These are phyloP conservation scores for Ambrosiella beaveri DNA, from an alignment of 2,329 filamentous ascomycete species.

Conservation along the genomic window DNA sequence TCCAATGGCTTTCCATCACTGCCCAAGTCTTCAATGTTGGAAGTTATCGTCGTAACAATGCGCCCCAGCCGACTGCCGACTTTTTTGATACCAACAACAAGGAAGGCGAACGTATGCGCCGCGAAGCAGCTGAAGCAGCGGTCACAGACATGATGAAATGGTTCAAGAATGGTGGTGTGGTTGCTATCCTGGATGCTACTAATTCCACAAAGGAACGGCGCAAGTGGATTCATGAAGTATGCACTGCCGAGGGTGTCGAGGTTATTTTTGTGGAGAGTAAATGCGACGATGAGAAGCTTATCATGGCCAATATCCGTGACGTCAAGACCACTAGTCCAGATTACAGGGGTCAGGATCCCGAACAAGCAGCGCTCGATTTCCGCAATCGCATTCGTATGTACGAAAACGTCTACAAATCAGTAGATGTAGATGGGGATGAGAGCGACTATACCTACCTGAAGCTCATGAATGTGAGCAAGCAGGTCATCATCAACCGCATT, in stretches of 20 bases:
- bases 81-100: conserved; percentile 88
- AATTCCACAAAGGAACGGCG: conserved; percentile 85
- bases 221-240: conserved; percentile 76
- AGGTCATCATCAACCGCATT: conserved; percentile 96
- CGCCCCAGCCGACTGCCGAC: conserved; percentile 76
- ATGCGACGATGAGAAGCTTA: conserved; percentile 86
- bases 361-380: conserved; percentile 80
- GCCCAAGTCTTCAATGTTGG: conserved; percentile 96
- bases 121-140: conserved; percentile 77
- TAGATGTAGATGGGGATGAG: conserved; percentile 67
- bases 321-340: conserved; percentile 95
- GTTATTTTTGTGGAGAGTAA: conserved; percentile 94
- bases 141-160: conserved; percentile 87
- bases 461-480: conserved; percentile 87
- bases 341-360: conserved; percentile 85
- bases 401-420: conserved; percentile 88
- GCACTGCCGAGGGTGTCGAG: conserved; percentile 60
- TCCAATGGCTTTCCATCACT: conserved; percentile 89
- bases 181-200: conserved; percentile 89
- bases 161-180: conserved; percentile 65
- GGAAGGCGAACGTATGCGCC: conserved; percentile 78
- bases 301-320: conserved; percentile 95
- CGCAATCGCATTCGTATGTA: conserved; percentile 90
- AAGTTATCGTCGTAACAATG: conserved; percentile 78
- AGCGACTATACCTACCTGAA: conserved; percentile 85